Evolutionary conservation across 106 monocot species (phyloP), one percentile per base, ranked within the genome.

Genomic region (Chionographis japonica): DNA sequence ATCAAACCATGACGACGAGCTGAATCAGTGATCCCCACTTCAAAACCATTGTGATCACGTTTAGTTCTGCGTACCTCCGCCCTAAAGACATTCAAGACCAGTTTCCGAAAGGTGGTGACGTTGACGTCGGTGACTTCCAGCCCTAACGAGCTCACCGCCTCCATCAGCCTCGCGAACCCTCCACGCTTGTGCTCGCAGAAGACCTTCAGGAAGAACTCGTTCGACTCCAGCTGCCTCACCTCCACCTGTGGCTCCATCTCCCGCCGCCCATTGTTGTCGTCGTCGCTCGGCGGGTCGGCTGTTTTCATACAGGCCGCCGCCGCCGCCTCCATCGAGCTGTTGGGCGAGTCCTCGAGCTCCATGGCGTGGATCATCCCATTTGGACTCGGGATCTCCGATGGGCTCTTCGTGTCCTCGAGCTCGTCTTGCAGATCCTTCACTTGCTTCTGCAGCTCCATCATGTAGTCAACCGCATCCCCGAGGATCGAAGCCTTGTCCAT

Each of bases 241-340:
- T 98, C 93, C 72, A 98, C 90, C 68, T 92, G 98, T 4, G 87
- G 84, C 98, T 95, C 95, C 95, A 95, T 95, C 53, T 88, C 80
- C 14, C 70, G 80, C 40, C 71, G 85, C 49, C 81, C 75, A 17
- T 93, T 86, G 19, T 83, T 78, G 19, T 42, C 13, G 52, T 50
- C 40, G 11, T 71, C 73, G 10, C 65, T 43, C 19, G 40, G 2
- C 9, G 54, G 49, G 2, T 52, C 19, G 12, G 51, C 43, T 36
- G 0, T 58, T 12, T 66, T 52, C 60, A 57, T 68, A 40, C 50
- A 16, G 38, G 39, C 43, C 6, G 20, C n/a, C 2, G 3, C 37
- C 2, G 11, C 41, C 7, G 18, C 9, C 52, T 27, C 63, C 18
- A 39, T 79, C 1, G 69, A 50, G 52, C 69, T 54, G 56, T 69